Evolutionary conservation across 495 filamentous ascomycete species (phyloP).

Genomic region (Trichoderma virens): DNA sequence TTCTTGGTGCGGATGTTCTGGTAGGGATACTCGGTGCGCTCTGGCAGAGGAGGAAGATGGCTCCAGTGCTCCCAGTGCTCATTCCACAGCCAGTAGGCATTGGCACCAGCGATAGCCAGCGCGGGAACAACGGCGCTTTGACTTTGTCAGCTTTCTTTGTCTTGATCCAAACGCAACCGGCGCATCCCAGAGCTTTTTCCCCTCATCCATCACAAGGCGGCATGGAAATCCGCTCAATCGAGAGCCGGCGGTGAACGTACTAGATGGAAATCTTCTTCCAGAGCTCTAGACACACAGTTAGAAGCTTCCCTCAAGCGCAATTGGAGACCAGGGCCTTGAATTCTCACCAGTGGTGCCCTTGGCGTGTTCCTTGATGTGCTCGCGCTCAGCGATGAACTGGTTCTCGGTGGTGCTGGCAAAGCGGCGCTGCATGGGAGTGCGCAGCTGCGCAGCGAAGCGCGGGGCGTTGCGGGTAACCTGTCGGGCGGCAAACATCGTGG

Average conservation of each 20-base stretch:
- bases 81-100: constrained; percentile 82
- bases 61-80: constrained; percentile 95
- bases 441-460: constrained; percentile 49
- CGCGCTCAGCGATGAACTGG: constrained; percentile 78
- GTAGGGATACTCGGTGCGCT: constrained; percentile 83
- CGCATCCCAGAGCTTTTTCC: neutral
- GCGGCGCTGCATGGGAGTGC: constrained; percentile 56
- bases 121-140: constrained; percentile 58
- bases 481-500: constrained; percentile 21
- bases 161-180: neutral
- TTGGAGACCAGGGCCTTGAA: neutral
- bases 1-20: constrained; percentile 90
- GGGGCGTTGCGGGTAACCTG: constrained; percentile 21
- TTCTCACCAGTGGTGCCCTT: constrained; percentile 65
- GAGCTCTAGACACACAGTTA: constrained; percentile 49
- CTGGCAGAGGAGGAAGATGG: constrained; percentile 80
- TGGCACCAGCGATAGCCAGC: constrained; percentile 61
- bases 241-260: constrained; percentile 44
- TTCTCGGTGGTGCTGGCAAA: constrained; percentile 67
- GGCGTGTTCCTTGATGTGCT: constrained; percentile 79
- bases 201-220: neutral
- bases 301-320: constrained; percentile 10
- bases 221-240: constrained; percentile 24
- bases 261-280: constrained; percentile 93
- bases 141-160: constrained; percentile 15